Base-by-base conservation (phyloP, 768 basidiomycete genomes). In the Hemileccinum impolitum region DNA sequence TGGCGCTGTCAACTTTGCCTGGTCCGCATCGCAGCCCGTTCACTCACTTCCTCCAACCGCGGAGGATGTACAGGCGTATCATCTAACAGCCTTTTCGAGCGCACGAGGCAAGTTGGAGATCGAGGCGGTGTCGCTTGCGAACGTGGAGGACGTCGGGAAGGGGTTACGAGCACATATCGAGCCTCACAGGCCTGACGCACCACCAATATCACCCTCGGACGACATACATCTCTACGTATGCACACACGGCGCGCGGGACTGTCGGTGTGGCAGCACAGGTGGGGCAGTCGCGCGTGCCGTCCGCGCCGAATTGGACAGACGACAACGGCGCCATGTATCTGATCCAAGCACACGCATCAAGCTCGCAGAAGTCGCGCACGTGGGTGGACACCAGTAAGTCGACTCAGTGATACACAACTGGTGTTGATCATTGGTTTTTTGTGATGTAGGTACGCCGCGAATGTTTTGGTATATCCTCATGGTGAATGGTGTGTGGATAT, bases 331-430 rank as follows among this genome's bases (percentile, higher is more conserved):
- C 10, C 59, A 72, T 30, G 54, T 52, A 6, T 52, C 44, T 3
- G 62, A 67, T 50, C 54, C 53, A 2, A 60, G 64, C 53, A 60
- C 34, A 51, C 80, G 52, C 56, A 73, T 74, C 19, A 63, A 63
- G 38, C 70, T 91, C 2, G 80, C 80, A 3, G 81, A 89, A 54
- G 78, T 85, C 6, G 85, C 78, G 2, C 90, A 94, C 65, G 82
- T 94, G 43, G 90, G 91, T 1, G 89, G 89, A 21, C 90, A 94
- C 67, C 76, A 87, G 90, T 88, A 60, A 62, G 83, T 74, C 8
- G 18, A 45, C 28, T 30, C 23, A 21, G 12, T 11, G 7, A 1
- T 10, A 14, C 38, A 25, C 8, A 19, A 15, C 10, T 13, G 12
- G 15, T 18, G 43, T 17, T 52, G 21, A 30, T 23, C 3, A 18